Evolutionary conservation across 106 monocot species (phyloP).

Genomic region (Triglochin maritima): DNA sequence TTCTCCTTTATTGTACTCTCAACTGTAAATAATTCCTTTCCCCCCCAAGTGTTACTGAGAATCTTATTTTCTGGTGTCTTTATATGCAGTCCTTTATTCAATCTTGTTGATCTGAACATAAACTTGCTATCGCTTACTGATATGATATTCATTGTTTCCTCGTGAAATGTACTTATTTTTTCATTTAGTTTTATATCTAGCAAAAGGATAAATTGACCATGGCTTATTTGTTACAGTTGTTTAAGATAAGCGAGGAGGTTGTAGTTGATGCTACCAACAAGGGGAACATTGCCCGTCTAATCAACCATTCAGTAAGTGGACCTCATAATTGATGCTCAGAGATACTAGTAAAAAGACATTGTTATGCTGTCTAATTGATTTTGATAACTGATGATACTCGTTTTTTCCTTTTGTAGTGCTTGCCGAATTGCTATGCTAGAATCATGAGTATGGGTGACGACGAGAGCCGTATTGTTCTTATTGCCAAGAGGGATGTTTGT

Average conservation of each 20-base stretch:
- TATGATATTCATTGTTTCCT: too few species aligned
- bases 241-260: conserved; percentile 91
- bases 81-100: too few species aligned
- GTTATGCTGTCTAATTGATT: neutral
- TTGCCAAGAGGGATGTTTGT: conserved; percentile 66
- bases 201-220: neutral
- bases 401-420: conserved; percentile 45
- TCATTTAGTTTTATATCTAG: too few species aligned
- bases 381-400: too few species aligned
- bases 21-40: too few species aligned
- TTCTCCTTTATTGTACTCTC: too few species aligned
- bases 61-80: too few species aligned
- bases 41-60: too few species aligned
- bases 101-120: too few species aligned
- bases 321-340: neutral
- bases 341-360: too few species aligned
- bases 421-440: conserved; percentile 95
- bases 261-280: conserved; percentile 86
- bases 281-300: conserved; percentile 86
- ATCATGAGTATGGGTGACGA: conserved; percentile 76
- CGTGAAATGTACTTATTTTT: too few species aligned
- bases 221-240: conserved; percentile 39
- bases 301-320: conserved; percentile 71
- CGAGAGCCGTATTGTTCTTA: conserved; percentile 67
- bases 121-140: too few species aligned